Evolutionary conservation across 495 filamentous ascomycete species (phyloP).

Genomic region (Penicillium egyptiacum): DNA sequence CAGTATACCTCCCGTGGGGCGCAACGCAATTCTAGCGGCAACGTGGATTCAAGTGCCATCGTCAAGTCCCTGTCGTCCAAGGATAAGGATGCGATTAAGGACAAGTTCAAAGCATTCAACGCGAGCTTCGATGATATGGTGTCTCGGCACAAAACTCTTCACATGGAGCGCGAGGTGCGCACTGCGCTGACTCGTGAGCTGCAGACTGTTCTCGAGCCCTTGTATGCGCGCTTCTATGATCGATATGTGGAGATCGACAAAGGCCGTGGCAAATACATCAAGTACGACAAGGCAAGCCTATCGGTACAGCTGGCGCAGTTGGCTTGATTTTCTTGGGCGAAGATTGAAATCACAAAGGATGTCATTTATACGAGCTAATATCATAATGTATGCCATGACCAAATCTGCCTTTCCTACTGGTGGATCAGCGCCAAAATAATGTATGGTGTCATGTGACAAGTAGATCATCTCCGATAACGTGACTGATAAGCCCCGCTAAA

Average conservation of each 20-base stretch:
- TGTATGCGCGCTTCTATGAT: conserved; percentile 95
- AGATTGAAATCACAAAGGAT: neutral
- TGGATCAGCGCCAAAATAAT: neutral
- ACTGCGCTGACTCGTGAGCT: conserved; percentile 75
- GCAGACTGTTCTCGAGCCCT: conserved; percentile 83
- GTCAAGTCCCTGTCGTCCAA: conserved; percentile 80
- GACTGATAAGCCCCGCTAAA: conserved; percentile 46
- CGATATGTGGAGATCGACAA: conserved; percentile 97
- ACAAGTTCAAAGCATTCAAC: conserved; percentile 94
- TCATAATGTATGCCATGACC: conserved; percentile 2
- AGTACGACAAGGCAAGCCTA: conserved; percentile 78
- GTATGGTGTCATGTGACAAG: conserved; percentile 19
- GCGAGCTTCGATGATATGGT: conserved; percentile 85
- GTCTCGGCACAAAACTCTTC: conserved; percentile 70
- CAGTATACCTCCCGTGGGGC: conserved; percentile 76
- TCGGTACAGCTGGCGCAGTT: conserved; percentile 49
- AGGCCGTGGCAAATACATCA: conserved; percentile 94
- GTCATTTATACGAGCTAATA: conserved; percentile 9
- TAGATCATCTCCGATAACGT: conserved; percentile 38
- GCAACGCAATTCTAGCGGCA: conserved; percentile 66
- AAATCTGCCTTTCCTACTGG: neutral
- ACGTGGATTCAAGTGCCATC: conserved; percentile 73
- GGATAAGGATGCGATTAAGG: conserved; percentile 93
- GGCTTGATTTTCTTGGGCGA: conserved; percentile 16
- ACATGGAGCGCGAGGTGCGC: conserved; percentile 87